A percentile compares a stretch with the other conserved stretches of the same genome.
Evolutionary conservation across 352 stramenopile species (phyloP).

Genomic region (Phytophthora cactorum): DNA sequence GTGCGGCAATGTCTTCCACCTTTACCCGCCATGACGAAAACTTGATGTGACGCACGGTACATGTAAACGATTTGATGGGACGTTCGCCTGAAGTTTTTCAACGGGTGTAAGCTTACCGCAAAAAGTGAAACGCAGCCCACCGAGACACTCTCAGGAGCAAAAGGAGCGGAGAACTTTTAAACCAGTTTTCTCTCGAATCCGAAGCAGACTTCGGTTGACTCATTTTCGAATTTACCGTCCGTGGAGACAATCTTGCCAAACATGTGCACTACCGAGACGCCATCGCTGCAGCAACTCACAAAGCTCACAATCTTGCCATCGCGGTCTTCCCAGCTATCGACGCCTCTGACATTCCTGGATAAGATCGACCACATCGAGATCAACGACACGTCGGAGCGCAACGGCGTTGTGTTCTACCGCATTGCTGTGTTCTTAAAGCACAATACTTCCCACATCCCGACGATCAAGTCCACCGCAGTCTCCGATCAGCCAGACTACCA

Average conservation of each 20-base stretch:
- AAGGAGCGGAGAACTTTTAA: too few relatives aligned
- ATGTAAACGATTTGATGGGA: not conserved
- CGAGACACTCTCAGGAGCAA: too few relatives aligned
- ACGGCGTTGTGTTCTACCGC: constrained; percentile 51
- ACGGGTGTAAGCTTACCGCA: not conserved
- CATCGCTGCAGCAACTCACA: constrained; percentile 24
- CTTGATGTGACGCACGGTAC: constrained; percentile 22
- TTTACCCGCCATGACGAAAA: not conserved
- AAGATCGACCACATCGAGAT: constrained; percentile 56
- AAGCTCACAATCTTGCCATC: constrained; percentile 31
- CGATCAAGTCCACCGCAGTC: constrained; percentile 38
- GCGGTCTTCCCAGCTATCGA: constrained; percentile 16
- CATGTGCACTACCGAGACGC: constrained; percentile 8
- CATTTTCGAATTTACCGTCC: constrained; percentile 18
- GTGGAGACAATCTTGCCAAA: not conserved
- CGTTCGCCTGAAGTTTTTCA: not conserved
- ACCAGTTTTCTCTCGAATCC: too few relatives aligned
- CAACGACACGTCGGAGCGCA: constrained; percentile 32
- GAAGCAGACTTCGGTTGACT: not conserved
- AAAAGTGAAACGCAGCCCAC: too few relatives aligned
- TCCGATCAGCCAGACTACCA: constrained; percentile 42
- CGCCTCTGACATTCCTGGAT: constrained; percentile 32
- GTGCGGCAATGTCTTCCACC: too few relatives aligned
- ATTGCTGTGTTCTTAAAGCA: constrained; percentile 61
- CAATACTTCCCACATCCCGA: constrained; percentile 53